Conservation (phyloP, 169 alveolate genomes). For the Cryptosporidium ubiquitum region DNA sequence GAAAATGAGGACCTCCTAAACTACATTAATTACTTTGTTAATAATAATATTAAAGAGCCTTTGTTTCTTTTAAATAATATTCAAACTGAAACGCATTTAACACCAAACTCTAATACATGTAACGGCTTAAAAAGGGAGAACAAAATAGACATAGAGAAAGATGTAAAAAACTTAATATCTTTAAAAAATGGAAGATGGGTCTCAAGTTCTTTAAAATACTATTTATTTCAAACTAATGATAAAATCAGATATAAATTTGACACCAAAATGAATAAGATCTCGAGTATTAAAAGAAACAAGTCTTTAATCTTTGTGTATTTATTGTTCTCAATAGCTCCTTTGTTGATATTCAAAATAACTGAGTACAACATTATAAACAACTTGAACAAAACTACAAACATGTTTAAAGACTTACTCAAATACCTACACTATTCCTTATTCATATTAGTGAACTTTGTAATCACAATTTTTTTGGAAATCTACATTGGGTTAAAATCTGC, state of each 20-base stretch:
- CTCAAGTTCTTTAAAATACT: conserved; percentile 16
- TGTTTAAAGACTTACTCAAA: conserved; percentile 1
- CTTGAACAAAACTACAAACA: background rate
- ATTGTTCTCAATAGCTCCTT: conserved; percentile 14
- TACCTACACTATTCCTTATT: background rate
- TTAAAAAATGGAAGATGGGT: conserved; percentile 6
- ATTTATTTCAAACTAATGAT: conserved; percentile 45
- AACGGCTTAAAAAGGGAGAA: background rate
- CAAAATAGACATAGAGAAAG: background rate
- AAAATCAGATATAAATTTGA: conserved; percentile 27
- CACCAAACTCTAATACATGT: background rate
- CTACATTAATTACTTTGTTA: background rate
- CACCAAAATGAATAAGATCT: conserved; percentile 1
- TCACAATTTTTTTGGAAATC: conserved; percentile 38
- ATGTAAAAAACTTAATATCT: background rate
- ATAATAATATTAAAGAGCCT: background rate
- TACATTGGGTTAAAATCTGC: conserved; percentile 48
- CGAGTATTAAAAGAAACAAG: conserved; percentile 28
- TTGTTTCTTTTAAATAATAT: background rate
- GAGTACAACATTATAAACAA: conserved; percentile 16
- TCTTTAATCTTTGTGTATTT: conserved; percentile 17
- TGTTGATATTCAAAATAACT: conserved; percentile 14
- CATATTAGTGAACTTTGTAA: background rate
- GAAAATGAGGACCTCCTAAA: background rate
- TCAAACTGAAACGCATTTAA: background rate